These are phyloP conservation scores for Shiraia sp. DNA, from an alignment of 2,329 filamentous ascomycete genomes.

Conservation along the genomic window DNA sequence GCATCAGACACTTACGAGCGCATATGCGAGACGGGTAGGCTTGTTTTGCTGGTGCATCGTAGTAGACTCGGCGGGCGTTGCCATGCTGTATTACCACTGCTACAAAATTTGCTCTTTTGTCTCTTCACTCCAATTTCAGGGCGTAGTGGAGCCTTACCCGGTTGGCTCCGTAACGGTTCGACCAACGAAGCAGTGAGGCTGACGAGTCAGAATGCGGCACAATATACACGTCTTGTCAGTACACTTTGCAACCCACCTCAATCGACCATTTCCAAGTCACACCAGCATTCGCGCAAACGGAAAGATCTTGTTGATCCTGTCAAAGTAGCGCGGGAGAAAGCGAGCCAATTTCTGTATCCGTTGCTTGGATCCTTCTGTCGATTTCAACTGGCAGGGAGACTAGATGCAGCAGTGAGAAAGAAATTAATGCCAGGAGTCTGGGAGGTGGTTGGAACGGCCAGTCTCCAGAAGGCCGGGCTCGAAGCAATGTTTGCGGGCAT, in stretches of 20 bases:
- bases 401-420: slow-evolving; percentile 58
- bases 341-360: slow-evolving; percentile 61
- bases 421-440: slow-evolving; percentile 62
- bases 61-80: slow-evolving; percentile 62
- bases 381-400: slow-evolving; percentile 53
- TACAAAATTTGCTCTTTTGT: slow-evolving; percentile 59
- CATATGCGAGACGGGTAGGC: slow-evolving; percentile 57
- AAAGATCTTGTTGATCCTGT: slow-evolving; percentile 61
- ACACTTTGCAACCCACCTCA: slow-evolving; percentile 65
- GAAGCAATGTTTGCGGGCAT: slow-evolving; percentile 46
- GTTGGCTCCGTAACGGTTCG: slow-evolving; percentile 32
- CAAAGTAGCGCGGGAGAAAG: slow-evolving; percentile 61
- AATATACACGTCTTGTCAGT: slow-evolving; percentile 60
- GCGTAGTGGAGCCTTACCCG: slow-evolving; percentile 29
- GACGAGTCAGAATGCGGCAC: slow-evolving; percentile 50
- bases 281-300: slow-evolving; percentile 35
- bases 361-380: slow-evolving; percentile 61
- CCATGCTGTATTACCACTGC: slow-evolving; percentile 60
- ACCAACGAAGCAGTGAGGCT: slow-evolving; percentile 25
- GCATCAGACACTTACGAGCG: slow-evolving; percentile 55
- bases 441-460: slow-evolving; percentile 37
- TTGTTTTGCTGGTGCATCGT: slow-evolving; percentile 61
- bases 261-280: slow-evolving; percentile 54
- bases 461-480: slow-evolving; percentile 33
- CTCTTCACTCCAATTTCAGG: slow-evolving; percentile 56